Conservation (phyloP, 2,329 filamentous ascomycete species). For the Ilyonectria mors-panacis region DNA sequence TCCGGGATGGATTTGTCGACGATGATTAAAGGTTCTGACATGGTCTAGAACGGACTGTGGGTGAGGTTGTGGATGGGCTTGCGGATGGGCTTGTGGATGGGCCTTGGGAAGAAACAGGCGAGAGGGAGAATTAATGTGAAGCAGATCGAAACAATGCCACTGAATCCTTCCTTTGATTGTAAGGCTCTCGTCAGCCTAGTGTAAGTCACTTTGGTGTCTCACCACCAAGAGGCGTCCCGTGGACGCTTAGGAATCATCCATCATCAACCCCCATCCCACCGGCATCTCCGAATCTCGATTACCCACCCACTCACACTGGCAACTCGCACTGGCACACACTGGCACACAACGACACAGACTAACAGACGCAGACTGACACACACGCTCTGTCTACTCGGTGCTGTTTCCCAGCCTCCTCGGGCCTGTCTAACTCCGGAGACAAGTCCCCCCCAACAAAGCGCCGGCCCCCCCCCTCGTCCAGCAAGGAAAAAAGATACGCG, state of each 20-base stretch:
- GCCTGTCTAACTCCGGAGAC: too few species aligned
- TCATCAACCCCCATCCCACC: conserved; percentile 2
- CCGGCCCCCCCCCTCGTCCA: background rate
- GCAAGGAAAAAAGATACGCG: background rate
- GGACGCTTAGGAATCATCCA: conserved; percentile 12
- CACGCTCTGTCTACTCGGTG: too few species aligned
- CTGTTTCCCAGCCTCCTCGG: too few species aligned
- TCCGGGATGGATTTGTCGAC: conserved; percentile 4
- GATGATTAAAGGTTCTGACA: conserved; percentile 8
- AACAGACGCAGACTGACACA: too few species aligned
- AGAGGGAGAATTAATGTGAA: background rate
- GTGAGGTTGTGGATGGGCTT: background rate
- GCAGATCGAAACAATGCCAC: background rate
- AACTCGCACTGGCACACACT: too few species aligned
- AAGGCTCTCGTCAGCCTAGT: conserved; percentile 4
- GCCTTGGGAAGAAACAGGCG: background rate
- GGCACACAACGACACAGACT: too few species aligned
- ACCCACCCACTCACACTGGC: background rate
- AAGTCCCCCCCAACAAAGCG: background rate
- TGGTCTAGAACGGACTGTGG: conserved; percentile 1
- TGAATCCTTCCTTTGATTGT: background rate
- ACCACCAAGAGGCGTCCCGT: background rate
- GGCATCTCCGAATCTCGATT: conserved; percentile 8
- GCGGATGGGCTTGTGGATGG: background rate
- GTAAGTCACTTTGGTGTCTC: conserved; percentile 9